Percentiles rank a stretch among this genome's conserved stretches.
Conservation (phyloP, 768 basidiomycete genomes). For the Mycena vitilis region DNA sequence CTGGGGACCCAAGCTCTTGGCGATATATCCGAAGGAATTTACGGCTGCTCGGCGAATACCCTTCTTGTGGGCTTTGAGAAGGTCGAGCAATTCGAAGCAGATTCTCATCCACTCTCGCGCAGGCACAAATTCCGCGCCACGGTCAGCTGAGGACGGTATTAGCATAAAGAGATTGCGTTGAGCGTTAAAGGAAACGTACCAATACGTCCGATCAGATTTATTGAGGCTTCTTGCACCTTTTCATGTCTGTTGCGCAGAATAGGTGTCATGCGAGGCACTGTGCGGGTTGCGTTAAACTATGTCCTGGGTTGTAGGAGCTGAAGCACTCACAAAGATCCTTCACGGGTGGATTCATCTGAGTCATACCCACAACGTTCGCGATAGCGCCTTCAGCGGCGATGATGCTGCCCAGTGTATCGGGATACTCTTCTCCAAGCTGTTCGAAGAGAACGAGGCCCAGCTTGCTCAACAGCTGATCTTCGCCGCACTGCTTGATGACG, state of each 20-base stretch:
- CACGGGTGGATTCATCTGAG: conserved; percentile 99
- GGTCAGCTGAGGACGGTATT: conserved; percentile 72
- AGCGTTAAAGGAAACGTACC: conserved; percentile 52
- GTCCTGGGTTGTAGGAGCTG: conserved; percentile 9
- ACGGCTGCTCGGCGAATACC: conserved; percentile 98
- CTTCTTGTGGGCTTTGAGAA: conserved; percentile 99
- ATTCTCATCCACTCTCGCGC: conserved; percentile 99
- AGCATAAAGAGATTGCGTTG: conserved; percentile 20
- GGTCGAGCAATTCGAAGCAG: conserved; percentile 96
- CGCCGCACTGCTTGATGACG: conserved; percentile 98
- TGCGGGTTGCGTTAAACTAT: conserved; percentile 21
- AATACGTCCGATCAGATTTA: conserved; percentile 99
- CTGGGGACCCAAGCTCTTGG: conserved; percentile 98
- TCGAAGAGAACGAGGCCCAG: conserved; percentile 97
- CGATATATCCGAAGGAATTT: conserved; percentile 99
- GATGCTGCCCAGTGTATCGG: conserved; percentile 98
- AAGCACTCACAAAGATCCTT: conserved; percentile 92
- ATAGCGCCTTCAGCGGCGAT: conserved; percentile 99
- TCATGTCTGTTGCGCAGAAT: conserved; percentile 99
- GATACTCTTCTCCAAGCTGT: conserved; percentile 99
- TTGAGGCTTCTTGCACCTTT: conserved; percentile 99
- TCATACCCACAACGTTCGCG: conserved; percentile 99
- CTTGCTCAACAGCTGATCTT: conserved; percentile 95
- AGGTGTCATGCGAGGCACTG: conserved; percentile 99
- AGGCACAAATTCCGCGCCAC: conserved; percentile 98